Conservation (phyloP, 2,329 filamentous ascomycete species). For the Aspergillus fumigatiaffinis region DNA sequence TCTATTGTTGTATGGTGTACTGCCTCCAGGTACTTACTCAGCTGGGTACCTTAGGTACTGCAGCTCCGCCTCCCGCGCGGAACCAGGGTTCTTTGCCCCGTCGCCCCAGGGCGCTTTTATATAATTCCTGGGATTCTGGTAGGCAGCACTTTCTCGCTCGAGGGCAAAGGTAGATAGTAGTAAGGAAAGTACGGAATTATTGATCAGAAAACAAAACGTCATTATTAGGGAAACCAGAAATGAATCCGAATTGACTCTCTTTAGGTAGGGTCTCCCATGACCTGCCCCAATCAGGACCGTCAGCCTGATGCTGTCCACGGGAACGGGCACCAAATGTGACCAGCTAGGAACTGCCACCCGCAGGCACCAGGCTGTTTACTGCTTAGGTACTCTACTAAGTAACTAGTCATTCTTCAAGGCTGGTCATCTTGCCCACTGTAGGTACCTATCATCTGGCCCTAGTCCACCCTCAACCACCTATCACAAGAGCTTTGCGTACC, state of each 20-base stretch:
- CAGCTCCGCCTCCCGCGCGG: neutral
- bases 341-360: neutral
- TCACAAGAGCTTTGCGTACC: neutral
- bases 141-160: neutral
- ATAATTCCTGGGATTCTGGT: neutral
- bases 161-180: neutral
- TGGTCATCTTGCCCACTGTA: neutral
- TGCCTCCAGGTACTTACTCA: too few species aligned
- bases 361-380: neutral
- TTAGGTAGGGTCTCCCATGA: neutral
- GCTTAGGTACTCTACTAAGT: neutral
- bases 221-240: too few species aligned
- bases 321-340: neutral
- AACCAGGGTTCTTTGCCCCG: neutral
- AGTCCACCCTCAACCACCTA: neutral
- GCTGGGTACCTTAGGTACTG: too few species aligned
- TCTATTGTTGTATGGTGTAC: too few species aligned
- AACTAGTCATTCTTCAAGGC: neutral
- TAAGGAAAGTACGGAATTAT: neutral
- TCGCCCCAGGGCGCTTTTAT: too few species aligned
- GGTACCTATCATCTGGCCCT: neutral
- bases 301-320: constrained; percentile 1
- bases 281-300: constrained; percentile 1
- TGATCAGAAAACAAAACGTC: neutral
- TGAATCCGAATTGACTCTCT: neutral